Evolutionary conservation across 2,329 filamentous ascomycete species (phyloP).

Genomic region (Fusarium oligoseptatum): DNA sequence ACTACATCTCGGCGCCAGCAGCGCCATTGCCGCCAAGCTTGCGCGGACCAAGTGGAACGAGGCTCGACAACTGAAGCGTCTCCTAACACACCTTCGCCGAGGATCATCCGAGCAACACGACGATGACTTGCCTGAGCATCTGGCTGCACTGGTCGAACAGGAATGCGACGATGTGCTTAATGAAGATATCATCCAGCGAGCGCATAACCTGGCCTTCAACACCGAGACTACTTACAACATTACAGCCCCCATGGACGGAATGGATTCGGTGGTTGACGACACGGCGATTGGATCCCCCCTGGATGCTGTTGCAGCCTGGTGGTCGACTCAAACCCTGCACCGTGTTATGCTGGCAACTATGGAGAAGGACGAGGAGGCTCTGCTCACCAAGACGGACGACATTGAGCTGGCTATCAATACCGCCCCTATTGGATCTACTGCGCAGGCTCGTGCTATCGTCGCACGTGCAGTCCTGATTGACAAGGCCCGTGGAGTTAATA

Average conservation of each 20-base stretch:
- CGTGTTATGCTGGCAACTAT: conserved; percentile 75
- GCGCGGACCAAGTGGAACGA: conserved; percentile 85
- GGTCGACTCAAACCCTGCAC: conserved; percentile 81
- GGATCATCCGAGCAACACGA: conserved; percentile 62
- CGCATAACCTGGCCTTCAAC: conserved; percentile 92
- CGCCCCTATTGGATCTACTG: conserved; percentile 83
- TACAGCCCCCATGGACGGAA: conserved; percentile 73
- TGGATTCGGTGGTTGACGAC: conserved; percentile 89
- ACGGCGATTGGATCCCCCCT: conserved; percentile 86
- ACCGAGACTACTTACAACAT: conserved; percentile 78
- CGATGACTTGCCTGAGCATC: conserved; percentile 77
- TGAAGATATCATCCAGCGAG: conserved; percentile 82
- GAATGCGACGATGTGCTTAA: conserved; percentile 87
- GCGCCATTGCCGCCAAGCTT: conserved; percentile 78
- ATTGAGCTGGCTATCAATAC: conserved; percentile 78
- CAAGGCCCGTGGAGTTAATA: conserved; percentile 67
- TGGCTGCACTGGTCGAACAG: conserved; percentile 80
- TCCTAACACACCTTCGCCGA: conserved; percentile 59
- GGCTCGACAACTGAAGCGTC: conserved; percentile 74
- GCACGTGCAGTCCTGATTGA: conserved; percentile 69
- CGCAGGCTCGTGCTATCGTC: conserved; percentile 71
- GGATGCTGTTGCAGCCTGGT: conserved; percentile 93
- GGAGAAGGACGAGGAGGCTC: conserved; percentile 58
- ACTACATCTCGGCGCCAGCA: conserved; percentile 73
- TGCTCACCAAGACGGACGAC: conserved; percentile 52